phyloP scores from a whole-genome alignment of 2,329 filamentous ascomycete genomes.

The Ceratocystis eucalypticola region DNA sequence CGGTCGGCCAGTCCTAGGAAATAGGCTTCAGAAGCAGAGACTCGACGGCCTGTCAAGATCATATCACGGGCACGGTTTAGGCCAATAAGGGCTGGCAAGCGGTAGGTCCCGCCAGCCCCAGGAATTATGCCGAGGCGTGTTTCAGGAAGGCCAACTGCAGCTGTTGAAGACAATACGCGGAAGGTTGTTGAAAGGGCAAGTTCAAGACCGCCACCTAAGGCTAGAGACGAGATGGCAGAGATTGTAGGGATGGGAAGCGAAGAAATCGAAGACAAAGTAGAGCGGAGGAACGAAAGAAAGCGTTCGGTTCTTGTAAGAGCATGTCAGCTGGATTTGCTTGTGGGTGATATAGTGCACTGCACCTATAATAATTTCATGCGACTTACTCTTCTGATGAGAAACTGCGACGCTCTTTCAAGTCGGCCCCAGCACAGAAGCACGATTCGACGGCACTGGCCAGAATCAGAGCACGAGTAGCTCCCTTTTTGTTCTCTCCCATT shows the following conservation, averaged over 20 bases:
- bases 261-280: conserved; percentile 60
- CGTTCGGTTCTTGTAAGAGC: conserved; percentile 47
- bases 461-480: conserved; percentile 65
- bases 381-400: conserved; percentile 68
- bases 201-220: conserved; percentile 87
- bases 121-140: conserved; percentile 89
- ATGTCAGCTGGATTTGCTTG: not conserved
- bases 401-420: conserved; percentile 72
- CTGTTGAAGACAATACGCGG: conserved; percentile 70
- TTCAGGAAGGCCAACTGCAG: conserved; percentile 72
- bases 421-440: conserved; percentile 87
- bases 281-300: conserved; percentile 66
- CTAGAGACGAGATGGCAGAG: conserved; percentile 69
- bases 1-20: conserved; percentile 82
- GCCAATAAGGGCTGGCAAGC: conserved; percentile 72
- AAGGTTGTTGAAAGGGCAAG: conserved; percentile 81
- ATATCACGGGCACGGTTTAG: conserved; percentile 71
- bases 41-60: conserved; percentile 77
- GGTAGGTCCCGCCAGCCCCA: conserved; percentile 82
- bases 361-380: not conserved
- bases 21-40: conserved; percentile 74
- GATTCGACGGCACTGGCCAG: conserved; percentile 73
- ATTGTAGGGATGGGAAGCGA: conserved; percentile 79
- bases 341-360: too few species aligned
- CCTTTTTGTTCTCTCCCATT: conserved; percentile 33